Conservation (phyloP, 176 grass and related monocot genomes). For the Bolboschoenus planiculmis region DNA sequence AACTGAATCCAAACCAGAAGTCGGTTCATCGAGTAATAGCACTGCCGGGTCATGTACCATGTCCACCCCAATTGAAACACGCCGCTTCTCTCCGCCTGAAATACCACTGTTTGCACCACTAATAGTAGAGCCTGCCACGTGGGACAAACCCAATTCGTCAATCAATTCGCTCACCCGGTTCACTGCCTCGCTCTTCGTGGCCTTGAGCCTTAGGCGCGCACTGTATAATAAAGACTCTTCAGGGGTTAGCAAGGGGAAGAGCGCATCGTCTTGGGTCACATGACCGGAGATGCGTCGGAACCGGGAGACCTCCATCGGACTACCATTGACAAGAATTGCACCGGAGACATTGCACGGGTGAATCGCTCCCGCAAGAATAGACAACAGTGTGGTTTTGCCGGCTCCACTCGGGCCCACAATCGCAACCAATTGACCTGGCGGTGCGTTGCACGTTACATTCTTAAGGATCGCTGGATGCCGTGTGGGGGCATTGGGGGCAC, state of each 20-base stretch:
- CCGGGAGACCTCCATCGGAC: slow-evolving; percentile 52
- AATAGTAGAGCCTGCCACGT: slow-evolving; percentile 48
- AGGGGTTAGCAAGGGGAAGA: slow-evolving; percentile 85
- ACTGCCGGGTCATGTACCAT: slow-evolving; percentile 82
- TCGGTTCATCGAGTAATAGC: slow-evolving; percentile 87
- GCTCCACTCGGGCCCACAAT: slow-evolving; percentile 85
- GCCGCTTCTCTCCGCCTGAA: slow-evolving; percentile 65
- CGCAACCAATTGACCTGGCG: slow-evolving; percentile 55
- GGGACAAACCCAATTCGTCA: slow-evolving; percentile 51
- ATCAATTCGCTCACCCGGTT: slow-evolving; percentile 43
- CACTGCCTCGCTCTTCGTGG: background rate
- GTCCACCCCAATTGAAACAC: slow-evolving; percentile 82
- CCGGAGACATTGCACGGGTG: slow-evolving; percentile 32
- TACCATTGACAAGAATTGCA: slow-evolving; percentile 55
- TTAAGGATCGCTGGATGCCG: slow-evolving; percentile 30
- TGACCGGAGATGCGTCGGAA: slow-evolving; percentile 76
- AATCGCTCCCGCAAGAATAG: slow-evolving; percentile 66
- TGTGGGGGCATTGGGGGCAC: slow-evolving; percentile 23
- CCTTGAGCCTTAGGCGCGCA: slow-evolving; percentile 51
- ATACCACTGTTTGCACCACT: slow-evolving; percentile 23
- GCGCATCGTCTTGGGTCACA: slow-evolving; percentile 81
- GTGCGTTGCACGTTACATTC: slow-evolving; percentile 62
- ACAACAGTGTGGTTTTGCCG: slow-evolving; percentile 82
- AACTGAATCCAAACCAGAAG: slow-evolving; percentile 66
- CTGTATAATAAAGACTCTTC: slow-evolving; percentile 90